Conservation (phyloP, 768 basidiomycete genomes). For the Pholiota microspora region DNA sequence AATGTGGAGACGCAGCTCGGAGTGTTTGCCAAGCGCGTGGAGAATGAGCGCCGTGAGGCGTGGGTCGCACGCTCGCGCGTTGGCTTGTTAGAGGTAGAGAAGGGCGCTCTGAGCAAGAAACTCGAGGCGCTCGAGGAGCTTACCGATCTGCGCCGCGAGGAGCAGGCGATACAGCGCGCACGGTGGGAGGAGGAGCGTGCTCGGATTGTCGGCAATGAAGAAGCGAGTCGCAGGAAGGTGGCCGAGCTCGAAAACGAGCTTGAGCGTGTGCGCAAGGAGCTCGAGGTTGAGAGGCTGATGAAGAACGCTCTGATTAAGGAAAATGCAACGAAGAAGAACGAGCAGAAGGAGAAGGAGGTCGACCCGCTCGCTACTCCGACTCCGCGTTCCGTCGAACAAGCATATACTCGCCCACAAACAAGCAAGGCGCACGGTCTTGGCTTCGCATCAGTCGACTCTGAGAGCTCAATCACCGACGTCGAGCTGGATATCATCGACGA, state of each 20-base stretch:
- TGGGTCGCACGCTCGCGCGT: conserved; percentile 80
- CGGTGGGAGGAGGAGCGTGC: conserved; percentile 2
- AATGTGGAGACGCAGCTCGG: conserved; percentile 72
- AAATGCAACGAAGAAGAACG: background rate
- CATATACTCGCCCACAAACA: conserved; percentile 15
- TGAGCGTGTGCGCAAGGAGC: conserved; percentile 31
- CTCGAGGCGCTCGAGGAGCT: conserved; percentile 35
- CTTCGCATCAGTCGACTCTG: conserved; percentile 62
- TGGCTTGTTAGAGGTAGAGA: conserved; percentile 66
- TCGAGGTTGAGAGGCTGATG: conserved; percentile 24
- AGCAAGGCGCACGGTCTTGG: conserved; percentile 40
- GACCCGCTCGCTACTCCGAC: conserved; percentile 47
- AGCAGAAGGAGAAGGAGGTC: conserved; percentile 20
- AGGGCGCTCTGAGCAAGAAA: conserved; percentile 50
- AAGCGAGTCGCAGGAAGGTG: conserved; percentile 5
- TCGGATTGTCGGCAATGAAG: conserved; percentile 4
- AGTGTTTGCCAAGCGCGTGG: conserved; percentile 65
- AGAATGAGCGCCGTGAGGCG: conserved; percentile 77
- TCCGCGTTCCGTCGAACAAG: conserved; percentile 34
- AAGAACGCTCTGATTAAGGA: background rate
- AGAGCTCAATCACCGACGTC: conserved; percentile 66
- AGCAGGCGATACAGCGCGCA: conserved; percentile 20
- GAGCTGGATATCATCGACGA: conserved; percentile 50
- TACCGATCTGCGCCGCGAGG: conserved; percentile 25
- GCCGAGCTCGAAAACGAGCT: conserved; percentile 26